phyloP scores from a whole-genome alignment of 345 rosid genomes.

The Eucalyptus virginea region DNA sequence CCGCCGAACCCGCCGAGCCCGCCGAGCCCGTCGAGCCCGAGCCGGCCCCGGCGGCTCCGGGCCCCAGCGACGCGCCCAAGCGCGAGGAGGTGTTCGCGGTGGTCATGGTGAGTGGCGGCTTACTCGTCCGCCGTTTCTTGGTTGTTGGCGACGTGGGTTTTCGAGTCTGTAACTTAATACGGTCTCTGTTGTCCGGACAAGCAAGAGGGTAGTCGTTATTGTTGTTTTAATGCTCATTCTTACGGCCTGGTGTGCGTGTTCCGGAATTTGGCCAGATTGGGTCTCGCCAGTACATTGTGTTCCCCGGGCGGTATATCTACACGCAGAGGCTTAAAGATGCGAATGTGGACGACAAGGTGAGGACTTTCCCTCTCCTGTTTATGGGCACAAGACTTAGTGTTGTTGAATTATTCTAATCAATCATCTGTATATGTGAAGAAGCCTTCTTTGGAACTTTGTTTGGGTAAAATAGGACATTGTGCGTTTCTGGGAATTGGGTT shows the following conservation, averaged over 20 bases:
- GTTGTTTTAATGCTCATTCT: neutral
- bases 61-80: slow-evolving; percentile 25
- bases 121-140: neutral
- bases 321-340: slow-evolving; percentile 92
- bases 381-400: neutral
- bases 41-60: neutral
- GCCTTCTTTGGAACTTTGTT: neutral
- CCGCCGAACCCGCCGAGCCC: slow-evolving; percentile 6
- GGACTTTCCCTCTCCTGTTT: neutral
- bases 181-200: neutral
- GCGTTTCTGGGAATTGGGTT: neutral
- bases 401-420: neutral
- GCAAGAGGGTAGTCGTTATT: neutral
- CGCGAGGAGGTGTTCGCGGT: slow-evolving; percentile 93
- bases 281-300: slow-evolving; percentile 76
- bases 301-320: slow-evolving; percentile 75
- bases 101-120: slow-evolving; percentile 55
- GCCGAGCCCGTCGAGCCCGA: neutral
- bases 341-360: slow-evolving; percentile 72
- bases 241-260: neutral
- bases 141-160: neutral
- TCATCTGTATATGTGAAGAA: neutral
- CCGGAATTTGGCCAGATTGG: slow-evolving; percentile 38
- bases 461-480: neutral
- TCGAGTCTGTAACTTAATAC: neutral